Evolutionary conservation across 1,284 basidiomycete species (phyloP), one percentile per base, ranked within the genome.

Genomic region (Mycena citricolor): DNA sequence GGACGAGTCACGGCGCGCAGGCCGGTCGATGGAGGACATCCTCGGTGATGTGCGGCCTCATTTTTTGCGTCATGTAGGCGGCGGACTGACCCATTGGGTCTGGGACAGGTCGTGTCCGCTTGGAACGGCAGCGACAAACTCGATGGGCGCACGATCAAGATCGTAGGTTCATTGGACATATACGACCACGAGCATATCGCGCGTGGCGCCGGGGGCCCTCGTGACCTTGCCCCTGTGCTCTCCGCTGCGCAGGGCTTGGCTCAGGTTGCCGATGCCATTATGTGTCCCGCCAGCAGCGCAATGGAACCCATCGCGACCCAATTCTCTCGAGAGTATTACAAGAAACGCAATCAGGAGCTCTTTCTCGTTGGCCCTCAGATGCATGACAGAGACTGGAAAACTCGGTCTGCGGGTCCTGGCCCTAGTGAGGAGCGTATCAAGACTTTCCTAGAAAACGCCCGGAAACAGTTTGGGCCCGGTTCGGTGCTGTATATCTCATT

Each of bases 401-500:
- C 11, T 8, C 8, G 8, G 28, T n/a, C 39, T 14, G 6, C 3
- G 4, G 38, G 20, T 12, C 34, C 3, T 6, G 26, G 5, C 1
- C 3, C 19, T 3, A 22, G n/a, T 3, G 14, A 46, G 32, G 14
- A 30, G 26, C 16, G 12, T 4, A 19, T 45, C 5, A 39, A 16
- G 20, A 19, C 37, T 7, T 45, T 45, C 20, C 21, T 45, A 23
- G 44, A 46, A 16, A n/a, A n/a, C 17, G 31, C 43, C 5, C n/a
- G 38, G 17, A 19, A 34, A 10, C 30, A 44, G n/a, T 32, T 40
- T 29, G 38, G 38, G 1, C 8, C 23, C 11, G 37, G 22, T 14
- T 46, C 44, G 6, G 38, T 41, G 1, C 39, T 46, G 12, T 46
- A 46, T 14, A 46, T 46, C 8, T 41, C 44, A 4, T 46, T 46